phyloP scores from a whole-genome alignment of 768 basidiomycete genomes.

The Termitomyces sp. region DNA sequence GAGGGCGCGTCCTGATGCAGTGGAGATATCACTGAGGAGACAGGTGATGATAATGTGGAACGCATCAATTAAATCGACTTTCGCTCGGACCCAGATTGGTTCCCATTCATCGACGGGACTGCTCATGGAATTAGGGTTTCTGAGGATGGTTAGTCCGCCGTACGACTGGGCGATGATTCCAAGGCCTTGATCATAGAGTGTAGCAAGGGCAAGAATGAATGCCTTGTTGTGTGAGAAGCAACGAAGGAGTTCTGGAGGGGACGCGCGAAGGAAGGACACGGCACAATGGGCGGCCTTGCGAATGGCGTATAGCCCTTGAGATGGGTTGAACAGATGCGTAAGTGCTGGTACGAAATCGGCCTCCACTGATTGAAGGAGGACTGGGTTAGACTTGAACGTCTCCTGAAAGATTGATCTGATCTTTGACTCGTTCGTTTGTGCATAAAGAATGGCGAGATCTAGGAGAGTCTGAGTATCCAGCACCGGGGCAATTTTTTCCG shows the following conservation, averaged over 20 bases:
- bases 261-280: slow-evolving; percentile 46
- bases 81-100: slow-evolving; percentile 65
- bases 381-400: slow-evolving; percentile 29
- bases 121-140: slow-evolving; percentile 16
- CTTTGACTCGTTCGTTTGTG: slow-evolving; percentile 37
- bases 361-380: slow-evolving; percentile 29
- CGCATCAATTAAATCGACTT: slow-evolving; percentile 65
- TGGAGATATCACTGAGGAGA: slow-evolving; percentile 45
- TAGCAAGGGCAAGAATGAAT: slow-evolving; percentile 55
- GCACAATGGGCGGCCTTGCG: slow-evolving; percentile 63
- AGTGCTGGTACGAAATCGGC: slow-evolving; percentile 56
- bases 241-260: slow-evolving; percentile 44
- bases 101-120: slow-evolving; percentile 62
- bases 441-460: slow-evolving; percentile 60
- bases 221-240: slow-evolving; percentile 48
- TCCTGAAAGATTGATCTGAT: slow-evolving; percentile 40
- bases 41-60: slow-evolving; percentile 58
- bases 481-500: slow-evolving; percentile 46
- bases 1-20: slow-evolving; percentile 37
- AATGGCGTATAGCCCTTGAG: slow-evolving; percentile 56
- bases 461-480: slow-evolving; percentile 54
- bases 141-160: slow-evolving; percentile 44
- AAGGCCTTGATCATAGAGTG: slow-evolving; percentile 58
- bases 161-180: slow-evolving; percentile 53
- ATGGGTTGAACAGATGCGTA: slow-evolving; percentile 41